A percentile compares a stretch with the other conserved stretches of the same genome.
Conservation (phyloP, 768 basidiomycete species). For the Auricularia sp. region DNA sequence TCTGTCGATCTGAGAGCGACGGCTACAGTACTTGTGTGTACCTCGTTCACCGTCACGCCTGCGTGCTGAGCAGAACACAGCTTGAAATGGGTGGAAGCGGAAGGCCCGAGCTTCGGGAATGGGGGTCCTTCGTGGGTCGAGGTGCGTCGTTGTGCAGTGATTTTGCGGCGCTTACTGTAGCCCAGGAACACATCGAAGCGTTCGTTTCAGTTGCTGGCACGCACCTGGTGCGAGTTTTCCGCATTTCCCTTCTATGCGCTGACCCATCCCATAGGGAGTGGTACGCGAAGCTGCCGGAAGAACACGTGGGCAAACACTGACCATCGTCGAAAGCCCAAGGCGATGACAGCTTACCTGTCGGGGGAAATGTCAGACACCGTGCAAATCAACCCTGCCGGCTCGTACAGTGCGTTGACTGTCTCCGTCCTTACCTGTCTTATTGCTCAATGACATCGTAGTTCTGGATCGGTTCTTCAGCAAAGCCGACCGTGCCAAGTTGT, state of each 20-base stretch:
- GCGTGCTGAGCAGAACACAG: slow-evolving; percentile 27
- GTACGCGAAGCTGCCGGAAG: slow-evolving; percentile 31
- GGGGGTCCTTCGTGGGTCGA: slow-evolving; percentile 91
- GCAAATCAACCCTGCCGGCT: slow-evolving; percentile 70
- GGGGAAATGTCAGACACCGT: slow-evolving; percentile 96
- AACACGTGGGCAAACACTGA: slow-evolving; percentile 1
- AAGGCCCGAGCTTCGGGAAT: slow-evolving; percentile 46
- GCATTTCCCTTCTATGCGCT: slow-evolving; percentile 2
- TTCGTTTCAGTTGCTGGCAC: slow-evolving; percentile 82
- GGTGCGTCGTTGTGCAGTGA: slow-evolving; percentile 27
- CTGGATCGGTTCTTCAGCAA: slow-evolving; percentile 85
- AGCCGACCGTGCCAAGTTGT: slow-evolving; percentile 78
- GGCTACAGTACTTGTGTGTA: slow-evolving; percentile 73
- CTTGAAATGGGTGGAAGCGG: slow-evolving; percentile 95
- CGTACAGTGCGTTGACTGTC: slow-evolving; percentile 43
- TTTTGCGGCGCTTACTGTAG: slow-evolving; percentile 9
- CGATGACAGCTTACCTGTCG: slow-evolving; percentile 89
- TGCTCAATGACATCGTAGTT: slow-evolving; percentile 31
- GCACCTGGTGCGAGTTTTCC: slow-evolving; percentile 48
- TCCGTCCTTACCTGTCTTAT: not conserved
- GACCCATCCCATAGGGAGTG: slow-evolving; percentile 45
- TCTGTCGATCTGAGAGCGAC: not conserved
- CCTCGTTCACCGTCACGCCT: not conserved
- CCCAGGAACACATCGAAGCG: slow-evolving; percentile 72
- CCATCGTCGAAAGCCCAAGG: slow-evolving; percentile 58